Base-by-base conservation (phyloP, 352 stramenopile genomes). In the Phytophthora boehmeriae region DNA sequence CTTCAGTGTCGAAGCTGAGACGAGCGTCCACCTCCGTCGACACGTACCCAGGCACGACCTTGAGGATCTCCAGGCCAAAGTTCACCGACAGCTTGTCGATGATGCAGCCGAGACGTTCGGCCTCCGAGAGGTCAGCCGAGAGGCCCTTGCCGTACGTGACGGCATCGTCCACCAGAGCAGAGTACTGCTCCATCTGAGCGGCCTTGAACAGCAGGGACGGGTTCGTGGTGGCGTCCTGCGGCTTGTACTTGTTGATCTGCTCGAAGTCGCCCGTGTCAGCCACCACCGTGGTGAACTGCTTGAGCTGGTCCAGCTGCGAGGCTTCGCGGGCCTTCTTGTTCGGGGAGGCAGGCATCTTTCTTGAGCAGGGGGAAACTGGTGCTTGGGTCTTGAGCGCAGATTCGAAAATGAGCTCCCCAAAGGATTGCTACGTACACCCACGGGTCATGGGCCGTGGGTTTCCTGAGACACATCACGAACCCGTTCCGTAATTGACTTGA, bases 31-130 rank as follows among this genome's bases (percentile, higher is more conserved):
- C 97, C 84, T 99, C 97, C 4, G 97, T 99, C 34, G 96, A 99
- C 38, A 99, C 96, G 74, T 98, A 97, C 46, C 98, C 98, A 17
- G 96, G 92, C 27, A 99, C 96, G 58, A 99, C 83, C 70, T 97
- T 97, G 14, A 98, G 78, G 61, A 99, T 98, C 70, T 99, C 91
- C 20, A 96, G 68, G 45, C 98, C 98, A 60, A 99, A 98, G 81
- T 99, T 98, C 49, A 99, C 97, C 35, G 95, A 96, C 50, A 99
- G 76, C 76, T 98, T 98, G 84, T 99, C 98, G 61, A 99, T 98
- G 54, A 98, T 83, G 64, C 98, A 72, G 38, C 81, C 85, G 27
- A 99, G 76, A 50, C 90, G 83, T 30, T 97, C 92, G 41, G 76
- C 77, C 59, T 97, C 83, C 45, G 85, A 86, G 46, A 95, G 60